phyloP scores from a whole-genome alignment of 1,139 yeast genomes.

The Hyphopichia fennica region DNA sequence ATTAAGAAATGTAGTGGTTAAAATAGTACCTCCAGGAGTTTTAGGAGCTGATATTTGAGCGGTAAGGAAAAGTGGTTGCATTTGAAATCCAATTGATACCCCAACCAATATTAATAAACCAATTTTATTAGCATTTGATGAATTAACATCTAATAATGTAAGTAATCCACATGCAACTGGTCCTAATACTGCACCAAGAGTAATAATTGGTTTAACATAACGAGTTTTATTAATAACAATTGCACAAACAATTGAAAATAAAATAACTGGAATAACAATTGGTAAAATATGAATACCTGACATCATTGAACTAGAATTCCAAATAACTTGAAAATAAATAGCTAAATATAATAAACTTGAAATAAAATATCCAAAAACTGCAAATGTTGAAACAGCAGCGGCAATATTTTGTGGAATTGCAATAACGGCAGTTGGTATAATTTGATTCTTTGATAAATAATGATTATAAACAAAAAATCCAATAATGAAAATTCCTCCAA shows the following conservation, averaged over 20 bases:
- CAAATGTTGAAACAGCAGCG: conserved; percentile 11
- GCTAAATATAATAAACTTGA: conserved; percentile 25
- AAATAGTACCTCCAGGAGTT: conserved; percentile 35
- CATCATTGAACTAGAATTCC: conserved; percentile 31
- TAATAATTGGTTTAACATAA: conserved; percentile 29
- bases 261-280: conserved; percentile 32
- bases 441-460: conserved; percentile 10
- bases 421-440: conserved; percentile 15
- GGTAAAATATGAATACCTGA: conserved; percentile 43
- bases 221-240: conserved; percentile 28
- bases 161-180: conserved; percentile 38
- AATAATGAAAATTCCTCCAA: conserved; percentile 18
- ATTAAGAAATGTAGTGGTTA: conserved; percentile 34
- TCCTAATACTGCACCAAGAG: conserved; percentile 25
- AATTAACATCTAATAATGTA: conserved; percentile 29
- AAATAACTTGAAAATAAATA: conserved; percentile 40
- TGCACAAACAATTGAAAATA: conserved; percentile 30
- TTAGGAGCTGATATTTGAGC: conserved; percentile 39
- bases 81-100: conserved; percentile 26
- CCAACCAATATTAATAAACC: conserved; percentile 37
- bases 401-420: conserved; percentile 5
- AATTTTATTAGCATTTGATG: conserved; percentile 26
- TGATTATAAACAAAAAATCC: conserved; percentile 10
- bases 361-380: conserved; percentile 21
- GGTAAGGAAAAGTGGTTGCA: conserved; percentile 29